phyloP scores from a whole-genome alignment of 192 early-diverging fungal species.

The Glomus cerebriforme region DNA sequence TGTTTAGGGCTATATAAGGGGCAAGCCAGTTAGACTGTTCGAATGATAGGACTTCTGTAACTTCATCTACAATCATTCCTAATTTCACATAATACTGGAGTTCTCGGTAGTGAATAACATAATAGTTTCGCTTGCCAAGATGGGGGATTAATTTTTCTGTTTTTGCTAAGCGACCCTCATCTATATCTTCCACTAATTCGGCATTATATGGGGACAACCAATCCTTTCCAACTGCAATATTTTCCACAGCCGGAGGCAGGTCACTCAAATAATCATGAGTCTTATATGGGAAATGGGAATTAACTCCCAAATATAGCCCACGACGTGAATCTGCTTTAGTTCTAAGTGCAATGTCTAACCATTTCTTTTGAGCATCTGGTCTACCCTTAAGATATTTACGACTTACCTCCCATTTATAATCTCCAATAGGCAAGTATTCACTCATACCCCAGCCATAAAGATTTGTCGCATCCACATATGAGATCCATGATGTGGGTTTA shows the following conservation, averaged over 20 bases:
- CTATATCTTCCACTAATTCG: neutral
- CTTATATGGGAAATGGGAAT: neutral
- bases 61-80: slow-evolving; percentile 6
- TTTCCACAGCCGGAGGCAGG: slow-evolving; percentile 15
- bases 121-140: neutral
- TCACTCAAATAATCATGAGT: slow-evolving; percentile 7
- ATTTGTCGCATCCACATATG: slow-evolving; percentile 5
- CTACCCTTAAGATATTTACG: neutral
- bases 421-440: slow-evolving; percentile 7
- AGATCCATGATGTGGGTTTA: no score
- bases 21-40: slow-evolving; percentile 15
- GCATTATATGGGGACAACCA: neutral
- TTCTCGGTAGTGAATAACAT: slow-evolving; percentile 12
- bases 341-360: neutral
- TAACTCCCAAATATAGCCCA: neutral
- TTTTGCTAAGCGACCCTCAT: neutral
- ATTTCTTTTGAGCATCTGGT: neutral
- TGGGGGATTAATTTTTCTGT: neutral
- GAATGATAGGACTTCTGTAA: neutral
- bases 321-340: neutral
- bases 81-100: no score
- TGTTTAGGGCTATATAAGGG: slow-evolving; percentile 14
- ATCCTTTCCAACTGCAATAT: slow-evolving; percentile 10
- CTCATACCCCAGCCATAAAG: slow-evolving; percentile 15
- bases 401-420: slow-evolving; percentile 13